phyloP scores from a whole-genome alignment of 1,284 basidiomycete species.

The Athelia sp. region DNA sequence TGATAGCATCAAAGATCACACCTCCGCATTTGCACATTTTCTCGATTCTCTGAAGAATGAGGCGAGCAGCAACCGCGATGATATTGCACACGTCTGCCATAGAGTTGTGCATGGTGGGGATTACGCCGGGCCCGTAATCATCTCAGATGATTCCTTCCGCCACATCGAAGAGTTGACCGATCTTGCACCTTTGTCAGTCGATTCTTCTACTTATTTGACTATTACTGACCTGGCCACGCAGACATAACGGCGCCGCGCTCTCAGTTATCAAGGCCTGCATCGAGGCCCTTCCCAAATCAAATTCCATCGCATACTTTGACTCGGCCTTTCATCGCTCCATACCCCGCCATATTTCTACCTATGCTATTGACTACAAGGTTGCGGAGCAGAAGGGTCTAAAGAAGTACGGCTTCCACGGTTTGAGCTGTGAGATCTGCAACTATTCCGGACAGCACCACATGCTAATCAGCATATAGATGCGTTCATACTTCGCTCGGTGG shows the following conservation, averaged over 20 bases:
- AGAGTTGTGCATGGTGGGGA: constrained; percentile 83
- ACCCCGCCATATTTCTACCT: constrained; percentile 69
- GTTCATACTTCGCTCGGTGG: constrained; percentile 59
- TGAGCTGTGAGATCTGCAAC: constrained; percentile 50
- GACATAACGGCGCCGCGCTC: constrained; percentile 60
- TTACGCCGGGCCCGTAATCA: constrained; percentile 61
- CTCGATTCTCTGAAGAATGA: constrained; percentile 42
- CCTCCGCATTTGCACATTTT: constrained; percentile 62
- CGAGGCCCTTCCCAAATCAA: constrained; percentile 53
- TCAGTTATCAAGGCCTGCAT: constrained; percentile 61
- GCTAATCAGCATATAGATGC: constrained; percentile 36
- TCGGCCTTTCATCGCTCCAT: constrained; percentile 81
- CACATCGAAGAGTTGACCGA: constrained; percentile 74
- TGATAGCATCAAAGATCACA: constrained; percentile 45
- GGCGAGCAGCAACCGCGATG: constrained; percentile 35
- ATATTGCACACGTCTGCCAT: constrained; percentile 59
- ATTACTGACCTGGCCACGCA: constrained; percentile 16
- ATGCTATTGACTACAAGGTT: constrained; percentile 65
- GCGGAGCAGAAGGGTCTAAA: constrained; percentile 63
- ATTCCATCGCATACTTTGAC: constrained; percentile 75
- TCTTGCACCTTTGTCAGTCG: constrained; percentile 76
- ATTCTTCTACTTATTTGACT: no score
- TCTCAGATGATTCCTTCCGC: constrained; percentile 56
- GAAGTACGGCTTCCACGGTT: constrained; percentile 88
- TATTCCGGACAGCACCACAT: neutral